phyloP scores from a whole-genome alignment of 345 rosid genomes.

The Theobroma cacao region DNA sequence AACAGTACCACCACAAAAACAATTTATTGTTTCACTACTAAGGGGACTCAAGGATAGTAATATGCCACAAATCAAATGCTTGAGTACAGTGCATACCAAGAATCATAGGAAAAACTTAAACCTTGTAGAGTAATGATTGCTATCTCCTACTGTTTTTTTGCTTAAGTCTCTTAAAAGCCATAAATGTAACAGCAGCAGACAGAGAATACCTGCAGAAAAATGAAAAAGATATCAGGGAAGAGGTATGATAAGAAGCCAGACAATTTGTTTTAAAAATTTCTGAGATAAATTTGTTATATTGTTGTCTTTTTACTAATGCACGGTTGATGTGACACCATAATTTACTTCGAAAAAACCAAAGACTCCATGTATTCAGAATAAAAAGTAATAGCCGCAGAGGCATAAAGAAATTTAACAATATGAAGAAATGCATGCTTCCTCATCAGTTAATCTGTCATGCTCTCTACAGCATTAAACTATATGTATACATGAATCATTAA shows the following conservation, averaged over 20 bases:
- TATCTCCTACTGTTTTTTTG: conserved; percentile 51
- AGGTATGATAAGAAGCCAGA: background rate
- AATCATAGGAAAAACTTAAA: background rate
- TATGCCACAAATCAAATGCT: background rate
- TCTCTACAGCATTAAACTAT: background rate
- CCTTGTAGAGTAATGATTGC: conserved; percentile 22
- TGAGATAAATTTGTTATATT: background rate
- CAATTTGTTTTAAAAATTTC: background rate
- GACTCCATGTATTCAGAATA: background rate
- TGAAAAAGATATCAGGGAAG: background rate
- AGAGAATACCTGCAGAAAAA: conserved; percentile 72
- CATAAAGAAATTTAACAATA: background rate
- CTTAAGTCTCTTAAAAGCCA: conserved; percentile 80
- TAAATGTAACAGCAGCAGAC: conserved; percentile 87
- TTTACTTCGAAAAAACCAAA: background rate
- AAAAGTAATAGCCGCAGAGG: background rate
- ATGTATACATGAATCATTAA: background rate
- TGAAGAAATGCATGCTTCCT: conserved; percentile 1
- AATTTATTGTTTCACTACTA: background rate
- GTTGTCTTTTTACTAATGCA: background rate
- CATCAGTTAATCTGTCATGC: background rate
- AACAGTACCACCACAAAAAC: background rate
- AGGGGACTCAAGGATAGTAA: background rate
- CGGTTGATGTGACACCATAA: background rate
- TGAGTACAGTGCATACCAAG: background rate